A percentile compares a stretch with the other conserved stretches of the same genome.
phyloP scores from a whole-genome alignment of 73 alveolate genomes.

The Vitrella brassicaformis region DNA sequence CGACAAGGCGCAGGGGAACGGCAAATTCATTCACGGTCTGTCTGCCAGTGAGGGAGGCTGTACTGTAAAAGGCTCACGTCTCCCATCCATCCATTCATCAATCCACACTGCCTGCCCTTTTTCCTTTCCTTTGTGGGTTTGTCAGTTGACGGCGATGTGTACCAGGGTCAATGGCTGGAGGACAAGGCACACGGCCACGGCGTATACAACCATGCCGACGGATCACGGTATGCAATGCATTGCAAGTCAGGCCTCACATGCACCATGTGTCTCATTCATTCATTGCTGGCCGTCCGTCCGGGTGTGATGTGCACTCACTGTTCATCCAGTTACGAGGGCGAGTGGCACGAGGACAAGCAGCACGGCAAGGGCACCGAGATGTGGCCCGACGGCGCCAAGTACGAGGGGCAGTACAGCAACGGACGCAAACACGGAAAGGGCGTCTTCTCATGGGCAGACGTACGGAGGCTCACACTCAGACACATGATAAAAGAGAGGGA shows the following conservation, averaged over 20 bases:
- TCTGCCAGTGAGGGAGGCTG: too few relatives aligned
- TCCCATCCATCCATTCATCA: not conserved
- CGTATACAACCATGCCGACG: not conserved
- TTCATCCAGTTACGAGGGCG: constrained; percentile 31
- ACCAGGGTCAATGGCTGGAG: constrained; percentile 21
- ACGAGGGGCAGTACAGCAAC: not conserved
- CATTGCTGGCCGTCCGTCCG: not conserved
- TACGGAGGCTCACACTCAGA: too few relatives aligned
- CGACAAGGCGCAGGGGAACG: not conserved
- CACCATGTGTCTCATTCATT: not conserved
- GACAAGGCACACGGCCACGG: constrained; percentile 17
- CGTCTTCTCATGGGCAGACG: not conserved
- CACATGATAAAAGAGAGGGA: too few relatives aligned
- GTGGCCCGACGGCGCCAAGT: constrained; percentile 1
- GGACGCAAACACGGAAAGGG: not conserved
- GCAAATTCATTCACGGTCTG: not conserved
- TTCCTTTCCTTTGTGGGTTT: not conserved
- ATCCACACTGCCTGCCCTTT: too few relatives aligned
- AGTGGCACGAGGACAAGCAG: constrained; percentile 39
- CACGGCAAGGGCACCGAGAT: constrained; percentile 32
- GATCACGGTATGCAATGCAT: not conserved
- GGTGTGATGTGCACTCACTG: not conserved
- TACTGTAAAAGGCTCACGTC: too few relatives aligned
- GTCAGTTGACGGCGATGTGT: constrained; percentile 31
- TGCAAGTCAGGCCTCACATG: not conserved